phyloP scores from a whole-genome alignment of 164 flowering plant species.

The Kingdonia uniflora region DNA sequence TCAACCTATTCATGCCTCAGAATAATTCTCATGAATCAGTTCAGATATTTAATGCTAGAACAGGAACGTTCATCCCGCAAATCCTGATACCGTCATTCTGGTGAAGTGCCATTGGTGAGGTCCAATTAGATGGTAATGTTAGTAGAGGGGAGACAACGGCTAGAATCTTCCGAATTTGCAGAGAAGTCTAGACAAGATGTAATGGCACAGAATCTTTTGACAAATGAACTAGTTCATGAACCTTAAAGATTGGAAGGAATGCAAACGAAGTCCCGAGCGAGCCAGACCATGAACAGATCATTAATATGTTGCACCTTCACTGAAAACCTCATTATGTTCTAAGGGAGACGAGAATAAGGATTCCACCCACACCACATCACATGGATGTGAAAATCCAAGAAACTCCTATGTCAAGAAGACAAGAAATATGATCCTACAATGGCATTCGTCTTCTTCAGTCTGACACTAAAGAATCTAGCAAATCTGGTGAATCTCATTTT shows the following conservation, averaged over 20 bases:
- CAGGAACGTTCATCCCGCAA: slow-evolving; percentile 12
- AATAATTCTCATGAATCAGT: slow-evolving; percentile 10
- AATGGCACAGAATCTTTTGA: slow-evolving; percentile 5
- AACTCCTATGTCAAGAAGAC: slow-evolving; percentile 9
- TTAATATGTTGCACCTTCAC: slow-evolving; percentile 21
- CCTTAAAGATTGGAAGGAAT: slow-evolving; percentile 7
- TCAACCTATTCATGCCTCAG: slow-evolving; percentile 14
- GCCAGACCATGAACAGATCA: slow-evolving; percentile 17
- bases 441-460: slow-evolving; percentile 2
- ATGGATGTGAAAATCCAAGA: slow-evolving; percentile 15
- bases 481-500: slow-evolving; percentile 11
- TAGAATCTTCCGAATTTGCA: slow-evolving; percentile 9
- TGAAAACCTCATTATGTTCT: slow-evolving; percentile 31
- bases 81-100: slow-evolving; percentile 16
- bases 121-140: slow-evolving; percentile 15
- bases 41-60: slow-evolving; percentile 7
- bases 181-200: slow-evolving; percentile 15
- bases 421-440: too few species aligned
- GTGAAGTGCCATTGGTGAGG: slow-evolving; percentile 9
- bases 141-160: slow-evolving; percentile 14
- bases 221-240: slow-evolving; percentile 14
- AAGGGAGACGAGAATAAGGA: slow-evolving; percentile 15
- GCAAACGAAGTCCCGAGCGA: slow-evolving; percentile 14
- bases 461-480: slow-evolving; percentile 6
- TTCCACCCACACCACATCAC: slow-evolving; percentile 10